Evolutionary conservation across 345 rosid genomes (phyloP), one percentile per base, ranked within the genome.

Genomic region (Eucalyptus sp.): DNA sequence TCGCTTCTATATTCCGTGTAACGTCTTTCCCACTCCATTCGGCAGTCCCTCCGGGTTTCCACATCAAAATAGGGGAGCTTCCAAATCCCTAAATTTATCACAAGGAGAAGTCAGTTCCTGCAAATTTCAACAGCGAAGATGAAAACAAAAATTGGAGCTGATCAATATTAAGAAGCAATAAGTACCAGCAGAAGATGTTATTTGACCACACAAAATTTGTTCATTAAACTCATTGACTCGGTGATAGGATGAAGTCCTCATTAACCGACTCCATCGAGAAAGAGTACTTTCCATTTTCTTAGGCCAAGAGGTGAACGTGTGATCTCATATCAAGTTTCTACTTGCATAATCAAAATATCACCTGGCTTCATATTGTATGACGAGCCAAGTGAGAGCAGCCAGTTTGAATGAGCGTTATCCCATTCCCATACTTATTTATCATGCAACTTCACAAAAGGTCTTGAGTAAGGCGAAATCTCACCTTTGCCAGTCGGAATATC

Each of bases 31-130:
- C 93, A 96, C 89, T 89, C 92, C 76, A 13, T 50, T 66, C 54
- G 52, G 89, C 90, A 87, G 5, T 37, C 76, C 31, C 87, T 66
- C 1, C 93, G 88, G 85, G 91, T 88, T 48, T 58, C 91, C 31
- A 50, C 91, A n/a, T 89, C 89, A 17, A 97, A 95, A 89, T 90
- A 88, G 6, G 93, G 94, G 86, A 95, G 95, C 90, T 95, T 95
- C 90, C 33, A 80, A 90, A 96, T 91, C 52, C 92, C 98, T 95
- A 87, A 49, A 48, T 81, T 43, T 49, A 88, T 46, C 37, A 37
- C 43, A 51, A 54, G 14, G 20, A 49, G 13, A 48, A 60, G 60
- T 71, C 68, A 79, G 15, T 31, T 62, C 71, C 71, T 16, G 3
- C 4, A 3, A 62, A 62, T n/a, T 62, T 62, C 71, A 62, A 29